Conservation (phyloP, 108 stramenopile genomes). For the Nannochloropsis gaditana region DNA sequence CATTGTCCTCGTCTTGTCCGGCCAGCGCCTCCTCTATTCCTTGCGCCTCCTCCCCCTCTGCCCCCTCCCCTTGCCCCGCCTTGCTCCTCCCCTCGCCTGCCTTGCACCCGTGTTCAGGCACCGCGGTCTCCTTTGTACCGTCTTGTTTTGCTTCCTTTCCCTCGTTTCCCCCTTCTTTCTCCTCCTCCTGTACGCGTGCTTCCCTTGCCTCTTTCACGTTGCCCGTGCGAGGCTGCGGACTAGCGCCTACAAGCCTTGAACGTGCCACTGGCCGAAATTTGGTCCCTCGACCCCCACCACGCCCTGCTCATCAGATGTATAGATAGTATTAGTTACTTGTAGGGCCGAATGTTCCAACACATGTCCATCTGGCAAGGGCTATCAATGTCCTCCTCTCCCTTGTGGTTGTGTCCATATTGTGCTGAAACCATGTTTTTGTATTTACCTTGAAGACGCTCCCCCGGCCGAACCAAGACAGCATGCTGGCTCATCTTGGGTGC, state of each 20-base stretch:
- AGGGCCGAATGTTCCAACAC: no score
- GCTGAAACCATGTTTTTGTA: not conserved
- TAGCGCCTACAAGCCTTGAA: not conserved
- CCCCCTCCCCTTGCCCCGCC: not conserved
- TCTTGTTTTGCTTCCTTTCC: not conserved
- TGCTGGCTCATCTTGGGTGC: not conserved
- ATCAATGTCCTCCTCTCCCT: not conserved
- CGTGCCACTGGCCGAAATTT: not conserved
- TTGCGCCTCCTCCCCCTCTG: not conserved
- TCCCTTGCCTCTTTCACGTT: not conserved
- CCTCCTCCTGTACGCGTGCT: not conserved
- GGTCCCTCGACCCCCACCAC: not conserved
- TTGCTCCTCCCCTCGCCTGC: not conserved
- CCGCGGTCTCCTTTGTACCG: not conserved
- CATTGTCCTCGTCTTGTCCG: not conserved
- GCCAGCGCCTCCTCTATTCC: not conserved
- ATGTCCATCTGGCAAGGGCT: no score
- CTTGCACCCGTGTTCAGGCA: not conserved
- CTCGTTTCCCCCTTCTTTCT: not conserved
- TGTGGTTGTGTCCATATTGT: not conserved
- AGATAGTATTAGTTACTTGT: no score
- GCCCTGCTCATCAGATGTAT: not conserved
- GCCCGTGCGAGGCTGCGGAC: not conserved
- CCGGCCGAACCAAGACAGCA: not conserved
- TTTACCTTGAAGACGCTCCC: conserved; percentile 13